Evolutionary conservation across 805 yeast genomes (phyloP), one percentile per base, ranked within the genome.

Genomic region (Pichia rugopelliculosa): DNA sequence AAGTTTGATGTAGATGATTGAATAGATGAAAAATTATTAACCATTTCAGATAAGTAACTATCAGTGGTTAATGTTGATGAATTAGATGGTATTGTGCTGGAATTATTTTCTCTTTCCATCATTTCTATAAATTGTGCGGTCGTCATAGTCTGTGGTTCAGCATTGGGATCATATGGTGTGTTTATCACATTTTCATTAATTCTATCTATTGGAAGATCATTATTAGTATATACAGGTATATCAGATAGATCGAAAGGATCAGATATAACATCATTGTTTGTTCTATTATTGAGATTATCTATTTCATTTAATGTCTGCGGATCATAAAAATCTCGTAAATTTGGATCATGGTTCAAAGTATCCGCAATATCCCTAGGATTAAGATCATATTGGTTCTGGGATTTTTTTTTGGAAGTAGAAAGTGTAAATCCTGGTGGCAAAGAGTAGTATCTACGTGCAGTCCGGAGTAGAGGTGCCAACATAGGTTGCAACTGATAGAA

Each of bases 321-420:
- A 36, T 52, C 57, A 43, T 57, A 58, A 39, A 64, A 65, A 2
- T 59, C 62, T 34, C 50, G 60, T n/a, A 61, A 45, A 42, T 59
- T 58, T 0, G 65, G 64, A 43, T 63, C 62, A 33, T 55, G 52
- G 13, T 64, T 58, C 20, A 64, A 41, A 7, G 61, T 52, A 23
- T 58, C 52, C 23, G 53, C 48, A 17, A 52, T 41, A 17, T 52
- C 55, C 18, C 36, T 21, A 4, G 44, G 24, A 21, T 43, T 33
- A 8, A 49, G 30, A n/a, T 47, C n/a, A 25, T 27, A 40, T 4
- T 37, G 15, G 15, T 39, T 17, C 9, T 12, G 10, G 7, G n/a
- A 3, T 24, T 4, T 17, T 6, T 24, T 24, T 18, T 12, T 11
- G 44, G 2, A 12, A 13, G 17, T 33, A 26, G 34, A 17, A 18